Conservation (phyloP, 2,329 filamentous ascomycete genomes). For the Lasiodiplodia gonubiensis region DNA sequence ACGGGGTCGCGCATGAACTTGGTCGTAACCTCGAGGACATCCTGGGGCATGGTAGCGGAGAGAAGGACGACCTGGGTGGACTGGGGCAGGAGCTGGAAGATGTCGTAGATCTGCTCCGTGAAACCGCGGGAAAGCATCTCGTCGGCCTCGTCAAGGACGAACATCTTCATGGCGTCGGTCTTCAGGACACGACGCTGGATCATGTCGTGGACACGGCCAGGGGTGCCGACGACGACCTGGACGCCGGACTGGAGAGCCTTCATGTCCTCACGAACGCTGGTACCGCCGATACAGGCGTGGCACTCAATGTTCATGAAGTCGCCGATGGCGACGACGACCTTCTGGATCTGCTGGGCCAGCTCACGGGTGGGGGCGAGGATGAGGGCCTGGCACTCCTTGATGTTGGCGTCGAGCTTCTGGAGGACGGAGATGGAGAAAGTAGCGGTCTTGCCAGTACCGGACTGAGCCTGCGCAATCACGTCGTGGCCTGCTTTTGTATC, state of each 20-base stretch:
- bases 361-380: slow-evolving; percentile 98
- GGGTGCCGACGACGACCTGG: slow-evolving; percentile 96
- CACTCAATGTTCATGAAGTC: slow-evolving; percentile 99
- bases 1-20: slow-evolving; percentile 99
- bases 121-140: slow-evolving; percentile 99
- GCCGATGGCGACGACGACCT: slow-evolving; percentile 97
- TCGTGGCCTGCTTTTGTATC: slow-evolving; percentile 73
- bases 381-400: slow-evolving; percentile 97
- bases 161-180: slow-evolving; percentile 99
- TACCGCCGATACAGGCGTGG: slow-evolving; percentile 99
- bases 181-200: slow-evolving; percentile 97
- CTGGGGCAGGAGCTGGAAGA: slow-evolving; percentile 98
- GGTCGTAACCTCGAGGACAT: slow-evolving; percentile 98
- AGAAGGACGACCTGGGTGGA: slow-evolving; percentile 98
- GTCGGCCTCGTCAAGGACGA: slow-evolving; percentile 98
- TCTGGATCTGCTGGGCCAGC: slow-evolving; percentile 98
- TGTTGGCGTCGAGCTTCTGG: slow-evolving; percentile 93
- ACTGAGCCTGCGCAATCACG: slow-evolving; percentile 99
- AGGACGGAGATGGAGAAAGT: slow-evolving; percentile 99
- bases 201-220: slow-evolving; percentile 99
- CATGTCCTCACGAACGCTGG: slow-evolving; percentile 98
- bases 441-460: slow-evolving; percentile 98
- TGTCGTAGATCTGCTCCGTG: slow-evolving; percentile 99
- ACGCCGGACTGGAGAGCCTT: slow-evolving; percentile 94
- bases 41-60: slow-evolving; percentile 98